Evolutionary conservation across 441 rosid species (phyloP), one percentile per base, ranked within the genome.

Genomic region (Manihot esculenta): DNA sequence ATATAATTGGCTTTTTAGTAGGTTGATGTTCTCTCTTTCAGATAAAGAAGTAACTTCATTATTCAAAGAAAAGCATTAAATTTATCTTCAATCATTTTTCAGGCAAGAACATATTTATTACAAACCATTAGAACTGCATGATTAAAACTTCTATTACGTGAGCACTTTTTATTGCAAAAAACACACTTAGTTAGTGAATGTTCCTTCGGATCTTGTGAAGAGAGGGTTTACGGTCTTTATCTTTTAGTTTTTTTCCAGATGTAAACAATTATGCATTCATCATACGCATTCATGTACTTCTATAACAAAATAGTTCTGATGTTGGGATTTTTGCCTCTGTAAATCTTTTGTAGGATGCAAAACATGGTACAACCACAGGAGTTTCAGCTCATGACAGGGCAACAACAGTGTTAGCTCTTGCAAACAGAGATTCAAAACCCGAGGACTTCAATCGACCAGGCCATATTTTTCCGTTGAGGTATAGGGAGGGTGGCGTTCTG

Each of bases 361-460:
- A 92, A 80, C 82, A 89, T 64, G 96, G 97, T 70, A 94, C 98
- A 50, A 88, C 97, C 18, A 94, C 98, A 0, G 99, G 99, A 63
- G 99, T 94, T 15, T 94, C 99, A 64, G 97, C 97, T 38, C 83
- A 49, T 56, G 98, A 94, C 57, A 84, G 98, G 72, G 98, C 98
- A 79, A 84, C 88, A 9, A 94, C 99, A 10, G 82, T 92, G 35
- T 73, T 86, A 57, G 78, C 89, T 24, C 98, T 94, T 69, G 94
- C 99, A 21, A 90, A 97, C 2, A 76, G 74, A 65, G 89, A 90
- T 59, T 89, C 99, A 60, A 90, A 85, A 82, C 96, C 99, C 0
- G 92, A 84, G 12, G 99, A 94, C 76, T 92, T 94, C 85, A 92
- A 89, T 71, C 87, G 99, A 10, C 98, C 98, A 0, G 97, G 99